phyloP scores from a whole-genome alignment of 2,329 filamentous ascomycete genomes.

The Xylaria sp. region DNA sequence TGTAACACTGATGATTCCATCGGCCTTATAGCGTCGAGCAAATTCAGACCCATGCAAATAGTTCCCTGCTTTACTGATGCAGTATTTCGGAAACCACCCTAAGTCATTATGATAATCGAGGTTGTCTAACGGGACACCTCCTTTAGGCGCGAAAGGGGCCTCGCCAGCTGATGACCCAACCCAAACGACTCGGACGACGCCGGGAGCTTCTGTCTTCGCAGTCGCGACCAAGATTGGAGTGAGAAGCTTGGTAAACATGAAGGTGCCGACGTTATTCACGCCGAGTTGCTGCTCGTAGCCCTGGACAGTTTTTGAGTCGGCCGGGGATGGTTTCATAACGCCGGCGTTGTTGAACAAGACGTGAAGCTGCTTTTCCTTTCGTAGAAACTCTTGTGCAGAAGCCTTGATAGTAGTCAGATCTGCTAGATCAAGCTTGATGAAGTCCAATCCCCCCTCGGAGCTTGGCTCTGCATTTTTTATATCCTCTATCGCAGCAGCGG shows the following conservation, averaged over 20 bases:
- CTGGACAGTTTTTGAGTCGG: constrained; percentile 40
- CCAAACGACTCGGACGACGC: constrained; percentile 43
- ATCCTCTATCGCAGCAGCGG: constrained; percentile 50
- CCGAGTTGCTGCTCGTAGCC: constrained; percentile 45
- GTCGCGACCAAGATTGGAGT: constrained; percentile 36
- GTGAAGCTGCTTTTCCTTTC: constrained; percentile 50
- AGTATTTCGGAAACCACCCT: constrained; percentile 30
- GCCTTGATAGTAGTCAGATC: constrained; percentile 52
- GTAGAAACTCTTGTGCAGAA: constrained; percentile 50
- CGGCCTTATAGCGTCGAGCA: constrained; percentile 29
- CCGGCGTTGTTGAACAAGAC: constrained; percentile 54
- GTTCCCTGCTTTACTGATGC: constrained; percentile 41
- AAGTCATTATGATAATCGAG: constrained; percentile 31
- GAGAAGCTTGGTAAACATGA: constrained; percentile 43
- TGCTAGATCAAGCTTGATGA: constrained; percentile 51
- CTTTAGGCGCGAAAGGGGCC: constrained; percentile 13
- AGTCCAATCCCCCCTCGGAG: constrained; percentile 47
- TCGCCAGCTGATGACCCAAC: constrained; percentile 38
- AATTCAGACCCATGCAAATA: constrained; percentile 38
- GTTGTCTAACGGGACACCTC: constrained; percentile 27
- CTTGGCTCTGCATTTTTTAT: constrained; percentile 46
- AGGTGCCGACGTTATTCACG: constrained; percentile 41
- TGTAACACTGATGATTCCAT: constrained; percentile 34
- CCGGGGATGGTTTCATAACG: constrained; percentile 38
- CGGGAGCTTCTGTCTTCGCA: constrained; percentile 24